Base-by-base conservation (phyloP, 2,329 filamentous ascomycete genomes). In the Hymenoscyphus scutula region DNA sequence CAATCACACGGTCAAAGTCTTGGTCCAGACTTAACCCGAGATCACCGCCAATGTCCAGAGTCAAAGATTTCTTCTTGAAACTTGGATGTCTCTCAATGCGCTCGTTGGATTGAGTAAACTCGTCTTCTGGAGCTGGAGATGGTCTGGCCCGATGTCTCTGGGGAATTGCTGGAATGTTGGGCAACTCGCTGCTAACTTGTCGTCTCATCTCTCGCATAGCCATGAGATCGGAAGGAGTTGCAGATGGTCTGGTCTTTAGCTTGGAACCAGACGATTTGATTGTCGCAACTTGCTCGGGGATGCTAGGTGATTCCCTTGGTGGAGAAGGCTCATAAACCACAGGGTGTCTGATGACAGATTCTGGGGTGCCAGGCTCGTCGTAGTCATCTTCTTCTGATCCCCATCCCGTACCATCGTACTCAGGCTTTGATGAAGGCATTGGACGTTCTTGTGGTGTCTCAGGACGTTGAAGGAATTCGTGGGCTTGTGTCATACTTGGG, bases 1-100 rank as follows among this genome's bases (percentile, higher is more conserved):
- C 92, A 71, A 98, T 96, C 61, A 98, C 91, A 64, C 94, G 86
- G 72, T 98, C 92, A 77, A 98, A 97, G 75, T 97, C 95, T 71
- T 90, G 86, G 72, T 96, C 92, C 54, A 98, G 84, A 67, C 92
- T 94, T 66, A 96, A 87, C 65, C 91, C 91, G 61, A 95, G 83
- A 72, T 94, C 92, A 55, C 85, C 81, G 56, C 80, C 79, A 67
- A 92, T 87, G 72, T 90, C 87, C 68, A 96, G 79, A 7, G 92
- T 91, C 66, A 97, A 83, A 71, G 95, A 93, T 57, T 92, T 84
- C 71, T 91, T 89, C 76, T 92, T 89, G 70, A 92, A 86, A 76
- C 89, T 92, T 53, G 87, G 84, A 67, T 89, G 84, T 56, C 90
- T 83, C 56, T 70, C 71, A 54, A 69, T 29, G 19, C 76, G 73